A percentile compares a stretch with the other conserved stretches of the same genome.
These are phyloP conservation scores for Aspergillus novofumigatus DNA, from an alignment of 2,329 filamentous ascomycete species.

Conservation along the genomic window DNA sequence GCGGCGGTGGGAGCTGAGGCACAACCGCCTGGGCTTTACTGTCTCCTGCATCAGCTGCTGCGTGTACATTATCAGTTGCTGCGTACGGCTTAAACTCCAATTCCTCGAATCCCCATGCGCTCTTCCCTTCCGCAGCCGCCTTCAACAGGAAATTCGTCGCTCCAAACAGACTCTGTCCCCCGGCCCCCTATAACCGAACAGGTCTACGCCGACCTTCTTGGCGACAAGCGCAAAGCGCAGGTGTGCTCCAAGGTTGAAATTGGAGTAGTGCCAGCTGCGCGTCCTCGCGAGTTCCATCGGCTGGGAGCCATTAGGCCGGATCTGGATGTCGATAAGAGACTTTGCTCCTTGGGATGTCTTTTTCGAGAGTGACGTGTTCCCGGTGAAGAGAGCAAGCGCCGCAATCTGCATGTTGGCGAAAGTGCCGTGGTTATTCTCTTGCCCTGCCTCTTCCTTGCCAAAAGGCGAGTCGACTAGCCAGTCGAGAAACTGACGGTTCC, in stretches of 20 bases:
- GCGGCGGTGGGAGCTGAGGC: not conserved
- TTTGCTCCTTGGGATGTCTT: not conserved
- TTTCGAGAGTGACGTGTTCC: not conserved
- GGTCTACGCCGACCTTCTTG: not conserved
- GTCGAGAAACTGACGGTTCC: not conserved
- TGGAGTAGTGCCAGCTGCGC: conserved; percentile 5
- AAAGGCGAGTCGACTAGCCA: not conserved
- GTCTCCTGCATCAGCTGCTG: not conserved
- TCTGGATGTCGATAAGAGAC: not conserved
- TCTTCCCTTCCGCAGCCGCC: not conserved
- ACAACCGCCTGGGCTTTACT: not conserved
- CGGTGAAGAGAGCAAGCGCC: not conserved
- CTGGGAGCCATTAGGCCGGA: not conserved
- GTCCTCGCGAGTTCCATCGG: not conserved
- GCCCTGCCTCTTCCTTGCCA: not conserved
- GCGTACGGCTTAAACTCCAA: not conserved
- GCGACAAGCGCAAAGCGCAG: not conserved
- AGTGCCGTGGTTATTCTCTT: not conserved
- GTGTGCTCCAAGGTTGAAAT: conserved; percentile 1
- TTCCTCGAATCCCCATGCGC: not conserved
- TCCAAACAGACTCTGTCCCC: not conserved
- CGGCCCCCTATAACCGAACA: not conserved
- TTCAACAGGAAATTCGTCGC: not conserved
- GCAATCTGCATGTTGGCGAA: not conserved
- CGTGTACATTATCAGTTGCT: not conserved